phyloP scores from a whole-genome alignment of 768 basidiomycete genomes.

The Russula olivacea region DNA sequence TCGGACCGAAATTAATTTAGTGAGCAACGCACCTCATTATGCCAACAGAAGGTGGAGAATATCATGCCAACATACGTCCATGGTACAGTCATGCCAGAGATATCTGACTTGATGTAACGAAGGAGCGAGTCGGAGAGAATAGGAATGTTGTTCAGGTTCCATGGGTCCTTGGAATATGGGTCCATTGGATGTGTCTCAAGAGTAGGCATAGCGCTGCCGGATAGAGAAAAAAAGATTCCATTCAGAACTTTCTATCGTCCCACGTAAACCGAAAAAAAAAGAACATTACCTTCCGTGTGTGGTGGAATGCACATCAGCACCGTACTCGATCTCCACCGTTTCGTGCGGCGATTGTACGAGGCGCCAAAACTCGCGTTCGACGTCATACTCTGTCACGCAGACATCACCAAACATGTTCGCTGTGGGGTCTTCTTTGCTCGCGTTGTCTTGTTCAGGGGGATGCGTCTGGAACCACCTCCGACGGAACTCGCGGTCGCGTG shows the following conservation, averaged over 20 bases:
- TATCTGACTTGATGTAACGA: conserved; percentile 96
- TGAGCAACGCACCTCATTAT: conserved; percentile 69
- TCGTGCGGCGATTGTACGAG: conserved; percentile 84
- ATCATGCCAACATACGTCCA: conserved; percentile 99
- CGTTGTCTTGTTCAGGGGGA: conserved; percentile 35
- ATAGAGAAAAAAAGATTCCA: conserved; percentile 1
- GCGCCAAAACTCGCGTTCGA: conserved; percentile 96
- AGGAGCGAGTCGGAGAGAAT: conserved; percentile 89
- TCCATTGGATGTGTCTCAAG: conserved; percentile 89
- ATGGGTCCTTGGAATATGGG: conserved; percentile 81
- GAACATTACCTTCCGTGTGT: conserved; percentile 85
- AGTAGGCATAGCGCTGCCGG: conserved; percentile 83
- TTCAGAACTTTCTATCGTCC: conserved; percentile 5
- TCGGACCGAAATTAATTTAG: not conserved
- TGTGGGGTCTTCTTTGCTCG: conserved; percentile 36
- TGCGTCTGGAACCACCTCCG: conserved; percentile 83
- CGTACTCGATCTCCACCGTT: conserved; percentile 97
- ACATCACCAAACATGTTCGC: conserved; percentile 53
- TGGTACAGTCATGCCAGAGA: conserved; percentile 98
- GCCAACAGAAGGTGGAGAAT: conserved; percentile 99
- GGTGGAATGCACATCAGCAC: conserved; percentile 97
- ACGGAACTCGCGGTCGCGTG: conserved; percentile 84
- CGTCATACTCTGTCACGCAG: conserved; percentile 79
- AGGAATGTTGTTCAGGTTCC: conserved; percentile 98
- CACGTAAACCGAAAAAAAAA: conserved; percentile 21